phyloP scores from a whole-genome alignment of 2,329 filamentous ascomycete genomes.

The Fusarium guadeloupense region DNA sequence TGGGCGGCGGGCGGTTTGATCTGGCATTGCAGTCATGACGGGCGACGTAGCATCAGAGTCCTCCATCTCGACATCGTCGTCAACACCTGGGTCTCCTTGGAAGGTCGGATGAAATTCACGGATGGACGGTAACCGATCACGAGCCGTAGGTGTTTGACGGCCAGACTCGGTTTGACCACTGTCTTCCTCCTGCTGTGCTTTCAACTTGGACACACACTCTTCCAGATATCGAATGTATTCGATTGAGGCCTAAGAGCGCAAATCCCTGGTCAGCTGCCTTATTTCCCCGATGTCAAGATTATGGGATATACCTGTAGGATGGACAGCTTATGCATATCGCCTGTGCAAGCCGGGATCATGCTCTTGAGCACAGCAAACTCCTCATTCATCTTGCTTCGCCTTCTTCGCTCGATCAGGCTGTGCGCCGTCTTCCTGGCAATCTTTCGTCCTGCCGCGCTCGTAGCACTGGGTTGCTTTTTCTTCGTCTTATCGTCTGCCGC shows the following conservation, averaged over 20 bases:
- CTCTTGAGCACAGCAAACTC: slow-evolving; percentile 93
- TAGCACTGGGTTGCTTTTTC: slow-evolving; percentile 79
- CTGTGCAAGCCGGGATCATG: slow-evolving; percentile 95
- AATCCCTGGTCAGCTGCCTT: slow-evolving; percentile 12
- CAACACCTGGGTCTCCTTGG: slow-evolving; percentile 48
- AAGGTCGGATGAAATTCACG: slow-evolving; percentile 54
- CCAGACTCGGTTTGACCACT: slow-evolving; percentile 43
- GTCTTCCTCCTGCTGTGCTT: slow-evolving; percentile 62
- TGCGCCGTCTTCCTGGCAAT: slow-evolving; percentile 96
- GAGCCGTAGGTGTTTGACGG: slow-evolving; percentile 40
- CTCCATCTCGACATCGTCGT: slow-evolving; percentile 69
- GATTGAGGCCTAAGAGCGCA: slow-evolving; percentile 77
- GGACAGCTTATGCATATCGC: slow-evolving; percentile 97
- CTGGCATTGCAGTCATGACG: slow-evolving; percentile 50
- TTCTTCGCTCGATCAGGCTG: slow-evolving; percentile 88
- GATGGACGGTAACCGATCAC: slow-evolving; percentile 48
- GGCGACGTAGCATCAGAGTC: slow-evolving; percentile 62
- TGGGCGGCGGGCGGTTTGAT: slow-evolving; percentile 52
- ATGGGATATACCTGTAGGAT: slow-evolving; percentile 79
- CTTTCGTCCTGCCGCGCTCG: slow-evolving; percentile 89
- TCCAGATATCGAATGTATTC: slow-evolving; percentile 96
- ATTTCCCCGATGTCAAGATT: neutral
- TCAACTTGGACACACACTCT: slow-evolving; percentile 83
- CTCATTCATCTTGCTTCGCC: slow-evolving; percentile 98
- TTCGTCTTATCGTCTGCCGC: slow-evolving; percentile 57